These are phyloP conservation scores for Fusarium musae DNA, from an alignment of 2,329 filamentous ascomycete genomes.

Conservation along the genomic window DNA sequence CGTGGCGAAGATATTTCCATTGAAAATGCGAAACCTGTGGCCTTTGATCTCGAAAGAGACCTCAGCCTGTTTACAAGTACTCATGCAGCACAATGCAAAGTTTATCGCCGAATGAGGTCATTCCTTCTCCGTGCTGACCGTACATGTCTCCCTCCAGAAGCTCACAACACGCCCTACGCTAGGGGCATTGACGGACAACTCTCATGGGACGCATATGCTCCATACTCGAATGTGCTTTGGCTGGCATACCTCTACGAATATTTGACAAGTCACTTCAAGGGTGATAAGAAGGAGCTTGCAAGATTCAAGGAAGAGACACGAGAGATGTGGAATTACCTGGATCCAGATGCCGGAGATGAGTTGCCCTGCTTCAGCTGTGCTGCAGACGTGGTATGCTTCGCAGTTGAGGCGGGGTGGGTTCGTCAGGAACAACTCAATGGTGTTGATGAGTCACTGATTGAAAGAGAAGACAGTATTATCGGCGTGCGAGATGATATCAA, in stretches of 20 bases:
- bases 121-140: constrained; percentile 64
- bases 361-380: constrained; percentile 65
- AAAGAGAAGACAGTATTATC: constrained; percentile 57
- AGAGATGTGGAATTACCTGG: constrained; percentile 65
- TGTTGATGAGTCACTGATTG: constrained; percentile 49
- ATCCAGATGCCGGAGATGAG: constrained; percentile 60
- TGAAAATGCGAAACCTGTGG: constrained; percentile 55
- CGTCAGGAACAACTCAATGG: constrained; percentile 62
- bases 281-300: constrained; percentile 57
- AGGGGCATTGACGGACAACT: constrained; percentile 59
- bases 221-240: constrained; percentile 75
- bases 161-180: constrained; percentile 60
- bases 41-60: constrained; percentile 70
- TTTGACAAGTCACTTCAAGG: constrained; percentile 59
- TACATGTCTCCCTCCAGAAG: constrained; percentile 59
- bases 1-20: constrained; percentile 60
- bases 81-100: constrained; percentile 68
- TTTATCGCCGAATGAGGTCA: constrained; percentile 72
- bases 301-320: constrained; percentile 60
- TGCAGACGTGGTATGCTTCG: constrained; percentile 66
- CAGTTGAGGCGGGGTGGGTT: constrained; percentile 68
- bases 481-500: constrained; percentile 43
- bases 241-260: constrained; percentile 70
- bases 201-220: constrained; percentile 65
- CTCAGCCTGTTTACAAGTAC: constrained; percentile 69